Conservation (phyloP, 768 basidiomycete species). For the Lactifluus rugatus region DNA sequence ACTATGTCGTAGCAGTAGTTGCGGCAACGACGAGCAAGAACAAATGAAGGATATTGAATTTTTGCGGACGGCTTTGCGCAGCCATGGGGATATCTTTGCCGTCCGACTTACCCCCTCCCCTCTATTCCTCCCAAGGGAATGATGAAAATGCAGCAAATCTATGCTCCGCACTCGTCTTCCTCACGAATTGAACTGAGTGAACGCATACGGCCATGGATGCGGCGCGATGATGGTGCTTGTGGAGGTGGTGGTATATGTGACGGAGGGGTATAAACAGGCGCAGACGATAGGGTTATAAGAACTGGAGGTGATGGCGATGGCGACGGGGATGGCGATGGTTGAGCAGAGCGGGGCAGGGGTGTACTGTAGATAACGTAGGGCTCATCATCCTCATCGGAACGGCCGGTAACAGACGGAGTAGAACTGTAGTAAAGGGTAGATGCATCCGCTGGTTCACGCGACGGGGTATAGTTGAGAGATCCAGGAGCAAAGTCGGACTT, state of each 20-base stretch:
- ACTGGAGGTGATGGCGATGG: too few relatives aligned
- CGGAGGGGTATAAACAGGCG: constrained; percentile 10
- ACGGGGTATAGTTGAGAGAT: constrained; percentile 9
- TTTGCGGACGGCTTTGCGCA: constrained; percentile 11
- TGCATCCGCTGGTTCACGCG: constrained; percentile 7
- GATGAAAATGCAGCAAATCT: neutral
- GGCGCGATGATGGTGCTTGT: constrained; percentile 10
- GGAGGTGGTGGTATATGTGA: constrained; percentile 16
- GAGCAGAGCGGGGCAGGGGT: constrained; percentile 8
- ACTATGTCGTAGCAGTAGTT: neutral
- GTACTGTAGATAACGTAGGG: constrained; percentile 21
- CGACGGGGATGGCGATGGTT: too few relatives aligned
- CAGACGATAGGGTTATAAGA: neutral
- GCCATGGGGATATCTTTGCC: constrained; percentile 13
- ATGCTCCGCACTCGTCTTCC: constrained; percentile 14
- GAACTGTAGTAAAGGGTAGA: constrained; percentile 15
- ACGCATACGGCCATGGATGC: constrained; percentile 16
- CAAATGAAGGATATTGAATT: neutral
- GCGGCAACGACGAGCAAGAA: neutral
- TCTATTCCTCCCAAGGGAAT: neutral
- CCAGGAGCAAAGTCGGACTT: neutral
- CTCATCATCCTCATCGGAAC: constrained; percentile 15
- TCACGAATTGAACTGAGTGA: constrained; percentile 20
- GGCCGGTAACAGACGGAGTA: neutral
- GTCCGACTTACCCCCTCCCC: neutral